Evolutionary conservation across 805 yeast genomes (phyloP).

Genomic region (Candida piceae): DNA sequence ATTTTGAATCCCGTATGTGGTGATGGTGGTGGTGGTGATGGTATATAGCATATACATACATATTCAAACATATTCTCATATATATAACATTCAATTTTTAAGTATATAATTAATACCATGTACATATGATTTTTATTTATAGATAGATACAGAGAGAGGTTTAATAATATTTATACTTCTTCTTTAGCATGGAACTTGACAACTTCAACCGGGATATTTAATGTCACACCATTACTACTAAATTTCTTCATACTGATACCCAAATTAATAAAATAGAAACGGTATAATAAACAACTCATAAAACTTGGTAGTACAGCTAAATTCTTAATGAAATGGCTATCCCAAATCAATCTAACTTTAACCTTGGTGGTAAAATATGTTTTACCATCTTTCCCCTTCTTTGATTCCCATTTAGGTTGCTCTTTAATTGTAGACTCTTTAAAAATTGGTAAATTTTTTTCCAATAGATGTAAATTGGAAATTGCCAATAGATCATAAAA

Average conservation of each 20-base stretch:
- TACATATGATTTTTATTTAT: neutral
- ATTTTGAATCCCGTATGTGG: no score
- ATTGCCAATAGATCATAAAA: slow-evolving; percentile 19
- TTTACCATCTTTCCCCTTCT: slow-evolving; percentile 4
- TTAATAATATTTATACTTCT: neutral
- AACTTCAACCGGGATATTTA: slow-evolving; percentile 20
- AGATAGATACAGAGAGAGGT: no score
- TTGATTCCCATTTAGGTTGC: slow-evolving; percentile 16
- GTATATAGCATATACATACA: no score
- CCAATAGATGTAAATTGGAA: slow-evolving; percentile 13
- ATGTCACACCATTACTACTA: slow-evolving; percentile 8
- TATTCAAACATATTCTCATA: no score
- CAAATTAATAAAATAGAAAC: slow-evolving; percentile 16
- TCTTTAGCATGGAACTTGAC: slow-evolving; percentile 11
- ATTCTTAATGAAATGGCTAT: slow-evolving; percentile 9
- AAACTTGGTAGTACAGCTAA: slow-evolving; percentile 19
- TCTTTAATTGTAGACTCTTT: slow-evolving; percentile 8
- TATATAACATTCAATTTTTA: no score
- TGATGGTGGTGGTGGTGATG: no score
- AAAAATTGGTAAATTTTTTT: slow-evolving; percentile 13
- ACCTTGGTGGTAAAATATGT: slow-evolving; percentile 8
- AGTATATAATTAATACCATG: no score
- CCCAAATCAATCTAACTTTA: slow-evolving; percentile 13
- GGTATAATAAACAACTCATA: slow-evolving; percentile 14
- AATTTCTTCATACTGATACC: slow-evolving; percentile 13